These are phyloP conservation scores for Grifola frondosa DNA, from an alignment of 1,284 basidiomycete genomes.

Conservation along the genomic window DNA sequence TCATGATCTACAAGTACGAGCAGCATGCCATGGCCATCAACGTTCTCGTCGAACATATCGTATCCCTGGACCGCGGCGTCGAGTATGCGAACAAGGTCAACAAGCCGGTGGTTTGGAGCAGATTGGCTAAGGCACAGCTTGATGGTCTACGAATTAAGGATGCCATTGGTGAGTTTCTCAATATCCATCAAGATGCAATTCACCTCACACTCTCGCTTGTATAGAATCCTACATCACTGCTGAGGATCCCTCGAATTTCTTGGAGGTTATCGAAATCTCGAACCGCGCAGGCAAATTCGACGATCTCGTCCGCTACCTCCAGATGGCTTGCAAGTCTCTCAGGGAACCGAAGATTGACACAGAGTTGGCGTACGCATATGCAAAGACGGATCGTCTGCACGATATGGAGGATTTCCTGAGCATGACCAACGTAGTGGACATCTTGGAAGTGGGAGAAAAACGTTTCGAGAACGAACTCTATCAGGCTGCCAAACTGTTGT, in stretches of 20 bases:
- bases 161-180: conserved; percentile 69
- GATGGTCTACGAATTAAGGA: conserved; percentile 98
- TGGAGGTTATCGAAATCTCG: conserved; percentile 95
- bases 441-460: conserved; percentile 95
- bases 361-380: conserved; percentile 94
- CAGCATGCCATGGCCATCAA: conserved; percentile 94
- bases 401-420: conserved; percentile 99
- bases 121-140: conserved; percentile 95
- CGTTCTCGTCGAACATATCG: conserved; percentile 96
- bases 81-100: conserved; percentile 97
- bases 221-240: conserved; percentile 99
- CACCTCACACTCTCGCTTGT: conserved; percentile 1
- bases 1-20: conserved; percentile 94
- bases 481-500: conserved; percentile 93
- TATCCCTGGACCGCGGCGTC: conserved; percentile 93
- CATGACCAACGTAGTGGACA: conserved; percentile 98
- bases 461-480: conserved; percentile 98
- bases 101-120: conserved; percentile 93
- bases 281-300: conserved; percentile 96
- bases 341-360: conserved; percentile 98
- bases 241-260: conserved; percentile 92
- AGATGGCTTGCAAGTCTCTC: conserved; percentile 97
- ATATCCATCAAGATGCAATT: background rate
- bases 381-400: conserved; percentile 92
- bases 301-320: conserved; percentile 93